Conservation (phyloP, 345 rosid species). For the Sisymbrium altissimum region DNA sequence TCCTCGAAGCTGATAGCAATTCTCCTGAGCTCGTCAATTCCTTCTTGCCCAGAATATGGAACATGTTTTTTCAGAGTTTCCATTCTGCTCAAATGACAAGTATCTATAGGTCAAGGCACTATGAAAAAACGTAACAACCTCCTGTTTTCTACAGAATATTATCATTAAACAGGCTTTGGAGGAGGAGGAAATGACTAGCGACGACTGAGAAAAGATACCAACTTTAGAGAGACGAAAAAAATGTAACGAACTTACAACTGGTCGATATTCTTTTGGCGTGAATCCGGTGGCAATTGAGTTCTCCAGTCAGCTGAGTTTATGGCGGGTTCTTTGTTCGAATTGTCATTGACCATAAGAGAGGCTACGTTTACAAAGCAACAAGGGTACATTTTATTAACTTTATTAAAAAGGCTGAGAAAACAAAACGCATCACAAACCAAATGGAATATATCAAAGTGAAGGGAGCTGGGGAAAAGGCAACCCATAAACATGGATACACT, state of each 20-base stretch:
- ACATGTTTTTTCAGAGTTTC: constrained; percentile 4
- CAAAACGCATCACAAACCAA: background rate
- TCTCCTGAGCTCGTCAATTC: constrained; percentile 18
- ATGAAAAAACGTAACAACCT: background rate
- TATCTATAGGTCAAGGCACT: background rate
- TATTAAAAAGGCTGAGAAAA: background rate
- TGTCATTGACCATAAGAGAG: background rate
- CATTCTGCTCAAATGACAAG: background rate
- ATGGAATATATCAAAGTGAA: background rate
- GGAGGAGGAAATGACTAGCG: background rate
- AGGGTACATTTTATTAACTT: background rate
- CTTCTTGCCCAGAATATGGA: background rate
- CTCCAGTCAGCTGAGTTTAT: constrained; percentile 45
- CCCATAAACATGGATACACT: background rate
- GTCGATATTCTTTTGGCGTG: constrained; percentile 44
- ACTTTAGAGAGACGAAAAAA: background rate
- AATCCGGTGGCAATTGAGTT: constrained; percentile 39
- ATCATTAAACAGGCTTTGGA: background rate
- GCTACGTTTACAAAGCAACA: background rate
- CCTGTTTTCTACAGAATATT: background rate
- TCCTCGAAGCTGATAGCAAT: constrained; percentile 25
- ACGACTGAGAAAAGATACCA: background rate
- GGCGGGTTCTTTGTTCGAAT: background rate
- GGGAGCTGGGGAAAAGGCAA: background rate
- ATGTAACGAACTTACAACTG: constrained; percentile 35